Percentiles rank a stretch among this genome's conserved stretches.
phyloP scores from a whole-genome alignment of 2,329 filamentous ascomycete genomes.

The Cryphonectria radicalis region DNA sequence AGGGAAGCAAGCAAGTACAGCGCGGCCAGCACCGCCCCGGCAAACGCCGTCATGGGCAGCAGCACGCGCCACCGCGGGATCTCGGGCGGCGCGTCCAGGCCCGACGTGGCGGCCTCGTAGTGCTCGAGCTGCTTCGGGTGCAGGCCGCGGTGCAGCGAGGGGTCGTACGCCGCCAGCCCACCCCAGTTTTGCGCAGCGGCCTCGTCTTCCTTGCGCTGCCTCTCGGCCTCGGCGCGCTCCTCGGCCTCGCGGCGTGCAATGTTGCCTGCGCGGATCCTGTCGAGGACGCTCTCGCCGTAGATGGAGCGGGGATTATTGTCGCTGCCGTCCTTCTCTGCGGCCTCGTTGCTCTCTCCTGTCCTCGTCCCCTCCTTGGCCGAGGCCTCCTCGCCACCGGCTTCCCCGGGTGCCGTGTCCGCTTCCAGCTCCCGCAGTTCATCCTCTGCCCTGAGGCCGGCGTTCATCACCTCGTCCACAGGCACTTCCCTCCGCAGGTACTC shows the following conservation, averaged over 20 bases:
- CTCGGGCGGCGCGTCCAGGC: conserved; percentile 56
- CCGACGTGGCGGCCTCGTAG: conserved; percentile 51
- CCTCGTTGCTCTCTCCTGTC: conserved; percentile 36
- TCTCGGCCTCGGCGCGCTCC: conserved; percentile 48
- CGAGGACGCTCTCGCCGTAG: conserved; percentile 62
- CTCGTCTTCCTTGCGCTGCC: conserved; percentile 47
- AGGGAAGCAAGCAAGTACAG: conserved; percentile 48
- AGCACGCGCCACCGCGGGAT: conserved; percentile 59
- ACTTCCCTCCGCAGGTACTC: conserved; percentile 59
- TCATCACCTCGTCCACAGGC: conserved; percentile 63
- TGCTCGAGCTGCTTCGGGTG: conserved; percentile 46
- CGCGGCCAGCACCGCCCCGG: conserved; percentile 48
- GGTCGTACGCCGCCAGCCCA: conserved; percentile 44
- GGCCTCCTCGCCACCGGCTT: conserved; percentile 32
- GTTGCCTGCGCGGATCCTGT: conserved; percentile 60
- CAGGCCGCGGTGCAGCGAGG: conserved; percentile 17
- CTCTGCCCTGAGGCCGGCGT: conserved; percentile 65
- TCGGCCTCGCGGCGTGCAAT: conserved; percentile 53
- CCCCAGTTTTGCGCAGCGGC: conserved; percentile 44
- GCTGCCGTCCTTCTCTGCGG: conserved; percentile 40
- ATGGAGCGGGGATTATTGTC: conserved; percentile 36
- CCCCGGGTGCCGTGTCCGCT: conserved; percentile 33
- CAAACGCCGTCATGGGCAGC: conserved; percentile 56
- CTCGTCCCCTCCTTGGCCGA: conserved; percentile 28
- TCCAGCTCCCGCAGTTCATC: conserved; percentile 63